These are phyloP conservation scores for Penicillium ucsense DNA, from an alignment of 495 filamentous ascomycete species.

Conservation along the genomic window DNA sequence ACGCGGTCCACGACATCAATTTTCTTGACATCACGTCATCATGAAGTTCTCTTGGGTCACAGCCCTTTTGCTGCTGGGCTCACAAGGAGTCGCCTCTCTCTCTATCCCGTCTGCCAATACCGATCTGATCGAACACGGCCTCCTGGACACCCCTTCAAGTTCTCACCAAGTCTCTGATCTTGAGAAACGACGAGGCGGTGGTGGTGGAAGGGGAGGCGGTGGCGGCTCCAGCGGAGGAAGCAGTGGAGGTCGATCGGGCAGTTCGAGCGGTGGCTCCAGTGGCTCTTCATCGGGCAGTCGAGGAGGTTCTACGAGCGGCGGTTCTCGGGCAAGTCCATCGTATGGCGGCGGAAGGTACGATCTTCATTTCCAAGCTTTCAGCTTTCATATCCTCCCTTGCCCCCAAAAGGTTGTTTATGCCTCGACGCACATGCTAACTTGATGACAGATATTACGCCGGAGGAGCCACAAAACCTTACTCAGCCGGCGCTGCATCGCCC, in stretches of 20 bases:
- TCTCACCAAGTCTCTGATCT: conserved; percentile 15
- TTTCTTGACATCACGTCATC: conserved; percentile 1
- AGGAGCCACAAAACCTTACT: conserved; percentile 61
- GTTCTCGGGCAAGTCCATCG: conserved; percentile 5
- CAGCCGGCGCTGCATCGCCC: conserved; percentile 46
- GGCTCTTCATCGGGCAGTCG: conserved; percentile 27
- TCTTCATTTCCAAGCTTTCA: not conserved
- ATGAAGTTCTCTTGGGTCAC: conserved; percentile 26
- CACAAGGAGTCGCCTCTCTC: conserved; percentile 18
- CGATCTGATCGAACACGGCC: conserved; percentile 15
- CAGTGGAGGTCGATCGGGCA: not conserved
- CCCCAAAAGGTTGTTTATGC: no score
- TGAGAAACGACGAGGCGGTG: conserved; percentile 41
- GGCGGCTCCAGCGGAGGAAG: not conserved
- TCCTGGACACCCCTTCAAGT: not conserved
- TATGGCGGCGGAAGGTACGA: conserved; percentile 15
- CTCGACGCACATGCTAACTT: no score
- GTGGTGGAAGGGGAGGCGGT: conserved; percentile 15
- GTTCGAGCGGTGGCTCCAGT: conserved; percentile 15
- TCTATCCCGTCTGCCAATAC: conserved; percentile 12
- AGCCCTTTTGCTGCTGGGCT: conserved; percentile 20
- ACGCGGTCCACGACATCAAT: not conserved
- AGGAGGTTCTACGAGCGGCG: conserved; percentile 51
- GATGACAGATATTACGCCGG: conserved; percentile 70
- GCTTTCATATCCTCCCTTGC: no score